Evolutionary conservation across 2,329 filamentous ascomycete species (phyloP), one percentile per base, ranked within the genome.

Genomic region (Aspergillus bombycis): DNA sequence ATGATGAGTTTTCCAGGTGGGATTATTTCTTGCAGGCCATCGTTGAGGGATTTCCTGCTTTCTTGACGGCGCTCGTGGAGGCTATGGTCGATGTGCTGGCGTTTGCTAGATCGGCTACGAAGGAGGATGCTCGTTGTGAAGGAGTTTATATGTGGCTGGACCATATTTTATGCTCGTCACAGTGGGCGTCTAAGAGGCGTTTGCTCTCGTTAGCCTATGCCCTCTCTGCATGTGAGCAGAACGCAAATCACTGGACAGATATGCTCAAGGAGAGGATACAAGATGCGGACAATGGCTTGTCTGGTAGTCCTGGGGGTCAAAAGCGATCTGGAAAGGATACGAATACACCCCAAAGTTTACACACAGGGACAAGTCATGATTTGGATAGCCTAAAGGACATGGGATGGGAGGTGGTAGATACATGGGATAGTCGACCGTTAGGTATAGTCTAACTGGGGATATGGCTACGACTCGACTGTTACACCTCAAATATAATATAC

Each of bases 71-170:
- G 19, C 69, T 85, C 26, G 69, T 76, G 3, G 75, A 79, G 36
- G 71, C 73, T 34, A 72, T 85, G 67, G 72, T 78, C 7, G 63
- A 74, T 26, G 63, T 67, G 12, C 70, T 84, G 60, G 74, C 75
- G 2, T 71, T 72, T 53, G 60, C 57, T 4, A 41, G 61, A 38
- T 45, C 65, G 48, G 60, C 71, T 62, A 30, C 64, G 36, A 68
- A 74, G 32, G 53, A 65, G 30, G 71, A 80, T 64, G 70, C 77
- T 0, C 67, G 71, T 8, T 71, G 72, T 41, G 82, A 86, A 71
- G 82, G 77, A 2, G 59, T 82, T 36, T 82, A 77, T 64, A 72
- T 79, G 38, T 87, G 85, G 85, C 67, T 85, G 30, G 67, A 79
- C 10, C 82, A 85, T 68, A 74, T 86, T 11, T 67, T 84, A 30